Percentiles rank a stretch among this genome's conserved stretches.
Conservation (phyloP, 768 basidiomycete genomes). For the Phlebiopsis gigantea region DNA sequence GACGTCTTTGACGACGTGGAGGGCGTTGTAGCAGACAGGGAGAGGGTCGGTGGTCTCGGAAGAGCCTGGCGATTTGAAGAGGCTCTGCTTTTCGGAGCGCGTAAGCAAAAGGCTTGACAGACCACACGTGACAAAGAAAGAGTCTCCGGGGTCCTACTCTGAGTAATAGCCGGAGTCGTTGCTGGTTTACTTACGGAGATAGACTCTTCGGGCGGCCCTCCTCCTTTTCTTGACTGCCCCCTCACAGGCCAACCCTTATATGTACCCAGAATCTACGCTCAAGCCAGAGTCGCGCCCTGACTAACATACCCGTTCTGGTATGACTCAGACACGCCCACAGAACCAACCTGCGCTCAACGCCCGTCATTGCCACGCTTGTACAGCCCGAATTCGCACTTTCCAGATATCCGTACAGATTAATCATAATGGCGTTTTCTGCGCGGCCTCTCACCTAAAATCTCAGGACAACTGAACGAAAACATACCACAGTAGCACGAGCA, state of each 20-base stretch:
- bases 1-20: not conserved
- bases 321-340: not conserved
- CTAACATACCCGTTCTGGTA: not conserved
- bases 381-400: not conserved
- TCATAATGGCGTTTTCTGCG: not conserved
- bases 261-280: not conserved
- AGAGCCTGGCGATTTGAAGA: constrained; percentile 1
- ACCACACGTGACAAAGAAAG: constrained; percentile 12
- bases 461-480: not conserved
- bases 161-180: not conserved
- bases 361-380: not conserved
- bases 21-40: not conserved
- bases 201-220: too few relatives aligned
- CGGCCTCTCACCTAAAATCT: too few relatives aligned
- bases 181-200: not conserved
- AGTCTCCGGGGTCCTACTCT: constrained; percentile 3
- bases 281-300: not conserved
- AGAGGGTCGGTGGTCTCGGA: constrained; percentile 7
- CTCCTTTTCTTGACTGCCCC: not conserved
- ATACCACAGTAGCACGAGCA: not conserved
- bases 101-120: constrained; percentile 8
- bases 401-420: not conserved
- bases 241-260: not conserved
- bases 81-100: constrained; percentile 6
- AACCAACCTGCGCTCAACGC: constrained; percentile 1